Evolutionary conservation across 169 alveolate genomes (phyloP).

Genomic region (Ophryocystis elektroscirrha): DNA sequence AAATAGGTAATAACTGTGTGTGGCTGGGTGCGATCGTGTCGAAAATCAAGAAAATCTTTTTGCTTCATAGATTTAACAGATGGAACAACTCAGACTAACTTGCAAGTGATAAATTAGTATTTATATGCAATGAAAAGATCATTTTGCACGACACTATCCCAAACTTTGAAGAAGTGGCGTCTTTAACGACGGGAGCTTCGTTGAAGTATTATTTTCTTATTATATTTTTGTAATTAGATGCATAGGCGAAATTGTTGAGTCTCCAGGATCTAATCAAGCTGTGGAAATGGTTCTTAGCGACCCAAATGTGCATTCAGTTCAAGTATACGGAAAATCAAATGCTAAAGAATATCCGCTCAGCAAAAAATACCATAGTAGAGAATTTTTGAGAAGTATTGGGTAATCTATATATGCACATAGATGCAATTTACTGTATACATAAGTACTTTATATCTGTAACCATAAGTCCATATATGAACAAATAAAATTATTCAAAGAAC

Average conservation of each 20-base stretch:
- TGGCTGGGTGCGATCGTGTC: constrained; percentile 82
- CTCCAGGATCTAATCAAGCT: constrained; percentile 66
- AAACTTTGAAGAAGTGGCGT: constrained; percentile 41
- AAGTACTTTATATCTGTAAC: constrained; percentile 72
- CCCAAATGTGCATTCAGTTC: constrained; percentile 19
- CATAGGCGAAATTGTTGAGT: constrained; percentile 62
- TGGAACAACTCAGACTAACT: constrained; percentile 64
- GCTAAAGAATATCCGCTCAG: too few species aligned
- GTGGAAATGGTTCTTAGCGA: constrained; percentile 42
- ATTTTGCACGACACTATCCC: constrained; percentile 51
- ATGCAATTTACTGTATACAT: constrained; percentile 60
- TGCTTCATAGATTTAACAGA: constrained; percentile 71
- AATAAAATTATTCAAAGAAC: constrained; percentile 59
- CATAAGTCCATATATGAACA: constrained; percentile 69
- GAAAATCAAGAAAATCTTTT: constrained; percentile 68
- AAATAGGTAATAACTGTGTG: constrained; percentile 34
- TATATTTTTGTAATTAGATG: constrained; percentile 40
- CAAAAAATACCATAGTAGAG: constrained; percentile 14
- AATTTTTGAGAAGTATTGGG: constrained; percentile 24
- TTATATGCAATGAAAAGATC: too few species aligned
- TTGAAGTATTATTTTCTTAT: background rate
- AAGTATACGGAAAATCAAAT: constrained; percentile 23
- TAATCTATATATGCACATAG: constrained; percentile 26
- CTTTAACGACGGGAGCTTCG: constrained; percentile 15
- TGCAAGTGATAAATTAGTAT: too few species aligned